These are phyloP conservation scores for Daldinia sp. DNA, from an alignment of 2,329 filamentous ascomycete species.

Conservation along the genomic window DNA sequence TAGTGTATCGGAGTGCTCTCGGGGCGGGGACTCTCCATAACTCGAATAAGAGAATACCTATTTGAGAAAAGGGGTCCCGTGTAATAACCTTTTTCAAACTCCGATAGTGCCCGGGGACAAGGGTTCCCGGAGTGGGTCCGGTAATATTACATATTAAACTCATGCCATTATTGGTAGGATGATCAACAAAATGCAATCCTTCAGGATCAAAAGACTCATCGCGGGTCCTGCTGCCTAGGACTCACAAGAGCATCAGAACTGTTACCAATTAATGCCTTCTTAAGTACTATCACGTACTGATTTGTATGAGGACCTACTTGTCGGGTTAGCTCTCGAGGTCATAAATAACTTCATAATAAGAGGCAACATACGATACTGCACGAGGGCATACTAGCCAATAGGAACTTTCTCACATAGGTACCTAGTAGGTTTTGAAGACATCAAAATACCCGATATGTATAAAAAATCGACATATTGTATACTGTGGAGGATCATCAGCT, in stretches of 20 bases:
- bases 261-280: background rate
- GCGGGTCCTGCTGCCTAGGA: too few relatives aligned
- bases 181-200: background rate
- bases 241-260: background rate
- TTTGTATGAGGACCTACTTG: background rate
- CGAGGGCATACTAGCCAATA: background rate
- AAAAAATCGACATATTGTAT: background rate
- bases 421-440: background rate
- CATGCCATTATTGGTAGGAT: background rate
- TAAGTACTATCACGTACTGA: background rate
- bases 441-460: background rate
- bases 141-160: background rate
- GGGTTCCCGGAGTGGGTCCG: background rate
- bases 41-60: background rate
- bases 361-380: background rate
- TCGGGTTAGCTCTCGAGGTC: background rate
- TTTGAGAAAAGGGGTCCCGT: background rate
- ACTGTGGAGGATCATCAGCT: background rate
- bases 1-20: background rate
- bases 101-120: background rate
- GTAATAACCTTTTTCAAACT: background rate
- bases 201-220: background rate
- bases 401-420: background rate
- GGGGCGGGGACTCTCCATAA: background rate
- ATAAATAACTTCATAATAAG: background rate